Evolutionary conservation across 176 grass and related monocot species (phyloP).

Genomic region (Saccharum spontaneum): DNA sequence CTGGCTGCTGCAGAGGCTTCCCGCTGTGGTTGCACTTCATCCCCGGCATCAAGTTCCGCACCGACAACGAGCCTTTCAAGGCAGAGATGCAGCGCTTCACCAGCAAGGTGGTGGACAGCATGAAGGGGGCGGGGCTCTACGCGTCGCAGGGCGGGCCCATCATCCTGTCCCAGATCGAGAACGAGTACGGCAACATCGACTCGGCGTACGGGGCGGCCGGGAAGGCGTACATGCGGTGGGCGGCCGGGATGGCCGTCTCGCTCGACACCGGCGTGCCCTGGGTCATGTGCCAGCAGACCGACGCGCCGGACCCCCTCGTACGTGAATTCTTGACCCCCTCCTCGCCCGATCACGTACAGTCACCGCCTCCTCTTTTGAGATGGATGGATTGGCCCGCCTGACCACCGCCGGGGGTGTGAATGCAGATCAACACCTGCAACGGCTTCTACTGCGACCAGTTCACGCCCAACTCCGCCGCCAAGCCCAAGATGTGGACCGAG

Average conservation of each 20-base stretch:
- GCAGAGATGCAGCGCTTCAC: slow-evolving; percentile 97
- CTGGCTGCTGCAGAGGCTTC: slow-evolving; percentile 66
- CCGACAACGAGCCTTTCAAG: slow-evolving; percentile 94
- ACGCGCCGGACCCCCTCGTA: slow-evolving; percentile 88
- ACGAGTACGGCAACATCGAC: slow-evolving; percentile 97
- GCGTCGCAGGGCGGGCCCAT: slow-evolving; percentile 95
- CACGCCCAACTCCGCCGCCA: slow-evolving; percentile 70
- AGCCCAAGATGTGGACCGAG: slow-evolving; percentile 97
- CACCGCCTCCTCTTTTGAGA: too few species aligned
- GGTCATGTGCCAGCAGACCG: slow-evolving; percentile 96
- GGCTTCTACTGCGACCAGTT: slow-evolving; percentile 98
- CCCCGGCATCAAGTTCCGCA: slow-evolving; percentile 94
- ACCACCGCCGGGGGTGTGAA: background rate
- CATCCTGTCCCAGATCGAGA: slow-evolving; percentile 98
- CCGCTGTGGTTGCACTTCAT: slow-evolving; percentile 98
- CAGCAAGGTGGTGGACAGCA: slow-evolving; percentile 80
- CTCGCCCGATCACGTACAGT: background rate
- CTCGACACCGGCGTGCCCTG: slow-evolving; percentile 95
- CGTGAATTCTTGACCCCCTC: background rate
- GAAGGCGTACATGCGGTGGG: slow-evolving; percentile 79
- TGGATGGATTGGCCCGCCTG: background rate
- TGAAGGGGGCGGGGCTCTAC: slow-evolving; percentile 92
- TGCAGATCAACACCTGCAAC: slow-evolving; percentile 99
- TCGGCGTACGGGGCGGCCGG: slow-evolving; percentile 50
- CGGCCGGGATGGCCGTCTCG: slow-evolving; percentile 91